These are phyloP conservation scores for Neonothopanus nambi DNA, from an alignment of 1,284 basidiomycete genomes.

Conservation along the genomic window DNA sequence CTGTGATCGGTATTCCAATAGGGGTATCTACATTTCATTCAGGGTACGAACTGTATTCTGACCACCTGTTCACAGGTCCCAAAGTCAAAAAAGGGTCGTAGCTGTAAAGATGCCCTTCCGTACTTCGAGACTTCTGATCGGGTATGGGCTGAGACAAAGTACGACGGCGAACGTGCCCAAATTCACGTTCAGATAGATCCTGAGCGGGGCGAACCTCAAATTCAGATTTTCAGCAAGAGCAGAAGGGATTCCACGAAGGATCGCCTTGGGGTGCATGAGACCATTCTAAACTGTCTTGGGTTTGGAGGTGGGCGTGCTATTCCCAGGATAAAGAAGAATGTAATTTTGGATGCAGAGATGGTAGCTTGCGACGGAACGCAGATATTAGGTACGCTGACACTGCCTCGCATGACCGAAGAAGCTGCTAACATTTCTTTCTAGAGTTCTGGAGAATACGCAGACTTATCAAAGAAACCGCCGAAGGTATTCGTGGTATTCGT, in stretches of 20 bases:
- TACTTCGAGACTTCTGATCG: conserved; percentile 42
- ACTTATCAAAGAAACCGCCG: conserved; percentile 56
- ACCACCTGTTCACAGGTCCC: conserved; percentile 62
- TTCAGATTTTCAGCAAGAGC: conserved; percentile 85
- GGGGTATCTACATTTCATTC: conserved; percentile 40
- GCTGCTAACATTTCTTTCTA: conserved; percentile 24
- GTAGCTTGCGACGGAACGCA: conserved; percentile 70
- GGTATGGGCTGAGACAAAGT: conserved; percentile 87
- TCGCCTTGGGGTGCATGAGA: conserved; percentile 63
- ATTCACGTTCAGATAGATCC: conserved; percentile 69
- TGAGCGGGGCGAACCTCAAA: conserved; percentile 34
- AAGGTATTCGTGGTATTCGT: conserved; percentile 50
- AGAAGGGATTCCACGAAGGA: conserved; percentile 78
- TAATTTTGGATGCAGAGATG: conserved; percentile 88
- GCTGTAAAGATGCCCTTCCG: conserved; percentile 55
- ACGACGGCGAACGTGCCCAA: conserved; percentile 88
- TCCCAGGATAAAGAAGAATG: conserved; percentile 39
- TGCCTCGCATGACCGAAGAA: not conserved
- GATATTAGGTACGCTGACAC: conserved; percentile 55
- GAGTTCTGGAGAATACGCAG: conserved; percentile 73
- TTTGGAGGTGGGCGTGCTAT: conserved; percentile 28
- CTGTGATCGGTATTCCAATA: conserved; percentile 49
- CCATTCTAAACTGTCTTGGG: conserved; percentile 65
- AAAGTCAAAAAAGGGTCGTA: conserved; percentile 73
- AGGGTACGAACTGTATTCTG: not conserved